Base-by-base conservation (phyloP, 352 stramenopile genomes). In the Globisporangium cederbergense region DNA sequence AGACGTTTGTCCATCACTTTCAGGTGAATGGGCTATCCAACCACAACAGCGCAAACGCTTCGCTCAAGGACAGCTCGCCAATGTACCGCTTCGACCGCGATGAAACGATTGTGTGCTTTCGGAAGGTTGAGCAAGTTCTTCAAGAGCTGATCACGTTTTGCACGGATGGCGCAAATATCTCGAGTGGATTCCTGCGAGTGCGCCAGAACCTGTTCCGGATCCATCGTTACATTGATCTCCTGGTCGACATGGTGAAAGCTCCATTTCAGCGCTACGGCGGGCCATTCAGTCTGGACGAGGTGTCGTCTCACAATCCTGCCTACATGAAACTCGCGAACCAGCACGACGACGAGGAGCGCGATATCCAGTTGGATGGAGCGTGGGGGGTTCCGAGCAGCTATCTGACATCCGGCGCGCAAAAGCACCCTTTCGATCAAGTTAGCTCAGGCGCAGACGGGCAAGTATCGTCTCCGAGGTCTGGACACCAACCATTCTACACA, bases 201-300 rank as follows among this genome's bases (percentile, higher is more conserved):
- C 76, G 81, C 0, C 81, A 89, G 36, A 76, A 70, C 53, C 70
- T 90, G 30, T 87, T 90, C 40, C 72, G 76, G 13, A 78, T 66
- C 14, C 78, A 92, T 46, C 65, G 71, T 9, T 92, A 83, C 54
- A 85, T 92, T 25, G 81, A 88, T 11, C 20, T 90, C 1, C 63
- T 92, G 11, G 64, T 90, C 49, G 67, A 76, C 43, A 86, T 90
- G 72, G 77, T 88, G 34, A 87, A 88, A 58, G 74, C 79, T 28
- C 79, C 83, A 8, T 89, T 92, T 62, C 56, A 75, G 54, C 65
- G 60, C 4, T 90, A 83, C 50, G 79, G 81, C 13, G 83, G 83
- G 3, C 83, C 81, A 20, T 89, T 88, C 56, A 72, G 78, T 6
- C 73, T 89, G 22, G 79, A 89, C 1, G 65, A 78, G 4, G 71